Base-by-base conservation (phyloP, 1,284 basidiomycete species). In the Marasmius sp. region DNA sequence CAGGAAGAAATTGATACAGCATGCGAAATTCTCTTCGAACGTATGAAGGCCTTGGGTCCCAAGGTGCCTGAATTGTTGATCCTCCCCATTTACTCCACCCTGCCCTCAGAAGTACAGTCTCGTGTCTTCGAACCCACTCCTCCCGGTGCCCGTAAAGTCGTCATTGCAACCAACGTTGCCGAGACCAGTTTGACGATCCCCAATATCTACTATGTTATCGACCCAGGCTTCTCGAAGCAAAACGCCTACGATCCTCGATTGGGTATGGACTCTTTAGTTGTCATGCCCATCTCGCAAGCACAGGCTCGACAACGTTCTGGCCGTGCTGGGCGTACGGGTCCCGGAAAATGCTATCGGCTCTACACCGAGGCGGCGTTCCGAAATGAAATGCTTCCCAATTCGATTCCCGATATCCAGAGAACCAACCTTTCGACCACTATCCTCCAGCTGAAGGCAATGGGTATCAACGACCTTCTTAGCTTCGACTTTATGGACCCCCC, bases 401-500 rank as follows among this genome's bases (percentile, higher is more conserved):
- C 95, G 6, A 96, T 98, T 63, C 97, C 97, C 3, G 97, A 99
- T 74, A 98, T 99, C 67, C 97, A 98, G 75, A 86, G 97, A 22
- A 96, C 95, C 65, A 98, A 98, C 75, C 77, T 99, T 66, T 87
- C 96, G 4, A 85, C 90, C 56, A 98, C 96, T 1, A 98, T 99
- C 71, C 78, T 99, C 18, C 92, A 95, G 77, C 83, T 99, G 64
- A 99, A 99, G 74, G 96, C 97, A 2, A 98, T 99, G 96, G 97
- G 97, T 38, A 88, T 99, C 79, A 99, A 99, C 71, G 96, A 99
- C 73, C 80, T 99, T 20, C 88, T 99, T 66, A 94, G 94, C 75
- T 99, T 99, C 74, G 97, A 98, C 75, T 99, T 98, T 73, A 98
- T 99, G 97, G 97, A 99, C 74, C 95, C 97, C 1, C 97, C 97